Conservation (phyloP, 202 grass and related monocot species). For the Schoenoplectus tabernaemontani region DNA sequence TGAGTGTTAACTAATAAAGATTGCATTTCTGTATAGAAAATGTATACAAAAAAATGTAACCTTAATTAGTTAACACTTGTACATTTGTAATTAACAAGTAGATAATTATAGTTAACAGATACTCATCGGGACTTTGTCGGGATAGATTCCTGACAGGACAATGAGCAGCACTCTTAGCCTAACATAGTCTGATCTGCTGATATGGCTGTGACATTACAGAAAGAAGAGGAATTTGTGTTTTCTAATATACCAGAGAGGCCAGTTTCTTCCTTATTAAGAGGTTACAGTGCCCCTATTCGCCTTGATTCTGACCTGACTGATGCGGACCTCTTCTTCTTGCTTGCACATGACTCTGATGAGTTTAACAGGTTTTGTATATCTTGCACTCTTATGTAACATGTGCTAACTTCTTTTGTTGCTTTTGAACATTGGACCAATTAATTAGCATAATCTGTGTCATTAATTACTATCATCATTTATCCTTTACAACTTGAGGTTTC, state of each 20-base stretch:
- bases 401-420: neutral
- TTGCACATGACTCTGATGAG: constrained; percentile 97
- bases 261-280: constrained; percentile 79
- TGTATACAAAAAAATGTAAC: no score
- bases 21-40: no score
- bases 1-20: no score
- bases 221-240: constrained; percentile 87
- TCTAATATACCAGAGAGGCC: constrained; percentile 61
- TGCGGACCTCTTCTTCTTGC: constrained; percentile 82
- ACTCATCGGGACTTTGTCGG: no score
- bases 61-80: no score
- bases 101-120: no score
- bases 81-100: no score
- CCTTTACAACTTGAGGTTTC: neutral
- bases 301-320: constrained; percentile 85
- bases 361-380: constrained; percentile 78
- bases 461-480: neutral
- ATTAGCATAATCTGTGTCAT: neutral
- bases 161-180: no score
- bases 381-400: neutral
- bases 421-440: neutral
- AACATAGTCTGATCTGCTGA: constrained; percentile 6
- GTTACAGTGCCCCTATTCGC: constrained; percentile 86
- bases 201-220: constrained; percentile 52
- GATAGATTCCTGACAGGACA: no score